phyloP scores from a whole-genome alignment of 805 yeast genomes.

The Isabelozyma gotoi region DNA sequence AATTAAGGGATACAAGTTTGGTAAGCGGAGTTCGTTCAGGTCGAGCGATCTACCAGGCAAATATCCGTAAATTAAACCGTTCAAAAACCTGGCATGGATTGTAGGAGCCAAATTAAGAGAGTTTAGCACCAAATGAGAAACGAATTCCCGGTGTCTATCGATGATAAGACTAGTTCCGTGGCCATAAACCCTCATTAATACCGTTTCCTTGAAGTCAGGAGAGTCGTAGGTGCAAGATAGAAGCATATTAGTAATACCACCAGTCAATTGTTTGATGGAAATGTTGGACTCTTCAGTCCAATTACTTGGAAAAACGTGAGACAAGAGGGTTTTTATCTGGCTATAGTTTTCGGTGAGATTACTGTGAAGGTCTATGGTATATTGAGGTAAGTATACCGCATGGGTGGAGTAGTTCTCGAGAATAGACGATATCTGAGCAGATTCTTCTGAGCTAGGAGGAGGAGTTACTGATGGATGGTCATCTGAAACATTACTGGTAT shows the following conservation, averaged over 20 bases:
- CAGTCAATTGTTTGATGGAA: constrained; percentile 47
- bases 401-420: constrained; percentile 38
- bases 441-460: constrained; percentile 1
- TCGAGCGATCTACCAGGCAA: constrained; percentile 62
- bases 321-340: constrained; percentile 39
- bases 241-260: constrained; percentile 66
- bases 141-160: constrained; percentile 72
- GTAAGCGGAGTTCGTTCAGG: constrained; percentile 51
- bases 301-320: constrained; percentile 45
- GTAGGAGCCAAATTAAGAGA: constrained; percentile 66
- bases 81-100: constrained; percentile 64
- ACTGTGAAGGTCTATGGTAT: constrained; percentile 38
- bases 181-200: constrained; percentile 70
- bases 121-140: constrained; percentile 63
- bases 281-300: constrained; percentile 31
- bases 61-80: constrained; percentile 72
- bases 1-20: constrained; percentile 51
- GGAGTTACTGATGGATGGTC: constrained; percentile 6
- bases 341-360: constrained; percentile 29
- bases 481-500: not conserved
- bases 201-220: constrained; percentile 27
- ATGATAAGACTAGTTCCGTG: constrained; percentile 70
- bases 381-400: constrained; percentile 50
- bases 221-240: constrained; percentile 41
- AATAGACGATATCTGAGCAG: constrained; percentile 3